Conservation (phyloP, 2,329 filamentous ascomycete species). For the Venturia oleaginea region DNA sequence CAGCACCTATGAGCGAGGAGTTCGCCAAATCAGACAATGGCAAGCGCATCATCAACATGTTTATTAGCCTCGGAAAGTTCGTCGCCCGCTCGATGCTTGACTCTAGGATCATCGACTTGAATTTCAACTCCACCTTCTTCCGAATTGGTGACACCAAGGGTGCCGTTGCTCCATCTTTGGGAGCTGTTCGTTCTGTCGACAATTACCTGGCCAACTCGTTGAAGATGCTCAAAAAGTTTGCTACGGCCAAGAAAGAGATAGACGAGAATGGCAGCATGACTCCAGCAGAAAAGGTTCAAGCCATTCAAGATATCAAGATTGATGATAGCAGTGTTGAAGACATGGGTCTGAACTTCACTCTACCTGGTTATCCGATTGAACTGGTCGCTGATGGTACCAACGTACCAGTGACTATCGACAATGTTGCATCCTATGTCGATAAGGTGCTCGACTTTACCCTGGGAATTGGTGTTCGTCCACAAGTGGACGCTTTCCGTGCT, state of each 20-base stretch:
- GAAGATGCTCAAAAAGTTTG: slow-evolving; percentile 79
- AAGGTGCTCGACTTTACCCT: slow-evolving; percentile 87
- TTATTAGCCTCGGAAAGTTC: slow-evolving; percentile 92
- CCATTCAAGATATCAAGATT: slow-evolving; percentile 59
- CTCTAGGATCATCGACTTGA: slow-evolving; percentile 93
- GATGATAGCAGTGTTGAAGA: slow-evolving; percentile 77
- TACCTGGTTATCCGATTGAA: slow-evolving; percentile 90
- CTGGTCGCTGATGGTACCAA: slow-evolving; percentile 67
- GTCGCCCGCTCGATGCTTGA: slow-evolving; percentile 97
- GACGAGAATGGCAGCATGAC: slow-evolving; percentile 61
- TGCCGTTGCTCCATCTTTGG: slow-evolving; percentile 71
- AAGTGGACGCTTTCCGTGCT: slow-evolving; percentile 81
- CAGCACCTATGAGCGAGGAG: slow-evolving; percentile 75
- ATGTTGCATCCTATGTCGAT: slow-evolving; percentile 82
- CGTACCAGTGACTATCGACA: slow-evolving; percentile 72
- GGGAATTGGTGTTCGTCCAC: slow-evolving; percentile 75
- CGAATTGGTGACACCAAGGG: slow-evolving; percentile 67
- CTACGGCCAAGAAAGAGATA: slow-evolving; percentile 70
- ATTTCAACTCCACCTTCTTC: slow-evolving; percentile 97
- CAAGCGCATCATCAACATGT: slow-evolving; percentile 79
- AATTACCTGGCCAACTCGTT: slow-evolving; percentile 76
- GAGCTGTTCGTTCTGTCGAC: slow-evolving; percentile 83
- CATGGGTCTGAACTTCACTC: slow-evolving; percentile 83
- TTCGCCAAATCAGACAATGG: slow-evolving; percentile 67
- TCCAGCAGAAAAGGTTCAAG: slow-evolving; percentile 59